Evolutionary conservation across 2,329 filamentous ascomycete genomes (phyloP).

Genomic region (Blastomyces percursus): DNA sequence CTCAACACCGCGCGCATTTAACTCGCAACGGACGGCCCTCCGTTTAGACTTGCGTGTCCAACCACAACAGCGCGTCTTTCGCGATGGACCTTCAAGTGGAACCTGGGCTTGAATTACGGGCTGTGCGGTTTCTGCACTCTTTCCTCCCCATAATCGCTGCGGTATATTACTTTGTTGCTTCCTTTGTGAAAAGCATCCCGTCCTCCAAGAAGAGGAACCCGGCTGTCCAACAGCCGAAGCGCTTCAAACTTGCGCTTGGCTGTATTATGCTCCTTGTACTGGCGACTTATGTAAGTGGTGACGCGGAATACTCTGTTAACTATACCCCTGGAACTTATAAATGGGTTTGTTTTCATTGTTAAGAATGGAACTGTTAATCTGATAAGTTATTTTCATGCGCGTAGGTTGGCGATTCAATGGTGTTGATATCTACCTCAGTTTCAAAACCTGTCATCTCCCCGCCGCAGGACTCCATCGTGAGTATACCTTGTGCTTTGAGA

Average conservation of each 20-base stretch:
- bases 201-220: constrained; percentile 39
- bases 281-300: constrained; percentile 31
- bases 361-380: not conserved
- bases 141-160: constrained; percentile 43
- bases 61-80: not conserved
- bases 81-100: constrained; percentile 7
- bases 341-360: not conserved
- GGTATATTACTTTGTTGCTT: constrained; percentile 46
- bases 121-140: constrained; percentile 10
- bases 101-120: not conserved
- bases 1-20: too few relatives aligned
- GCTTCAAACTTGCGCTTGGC: constrained; percentile 36
- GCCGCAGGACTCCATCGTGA: constrained; percentile 12
- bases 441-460: constrained; percentile 3
- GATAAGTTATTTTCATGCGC: not conserved
- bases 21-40: not conserved
- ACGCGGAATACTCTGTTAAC: not conserved
- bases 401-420: constrained; percentile 14
- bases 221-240: constrained; percentile 28
- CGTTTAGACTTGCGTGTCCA: not conserved
- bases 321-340: not conserved
- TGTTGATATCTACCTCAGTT: constrained; percentile 11
- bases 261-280: constrained; percentile 28
- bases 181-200: constrained; percentile 42
- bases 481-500: constrained; percentile 4